Evolutionary conservation across 163 green algal species (phyloP).

Genomic region (Scenedesmus sp.): DNA sequence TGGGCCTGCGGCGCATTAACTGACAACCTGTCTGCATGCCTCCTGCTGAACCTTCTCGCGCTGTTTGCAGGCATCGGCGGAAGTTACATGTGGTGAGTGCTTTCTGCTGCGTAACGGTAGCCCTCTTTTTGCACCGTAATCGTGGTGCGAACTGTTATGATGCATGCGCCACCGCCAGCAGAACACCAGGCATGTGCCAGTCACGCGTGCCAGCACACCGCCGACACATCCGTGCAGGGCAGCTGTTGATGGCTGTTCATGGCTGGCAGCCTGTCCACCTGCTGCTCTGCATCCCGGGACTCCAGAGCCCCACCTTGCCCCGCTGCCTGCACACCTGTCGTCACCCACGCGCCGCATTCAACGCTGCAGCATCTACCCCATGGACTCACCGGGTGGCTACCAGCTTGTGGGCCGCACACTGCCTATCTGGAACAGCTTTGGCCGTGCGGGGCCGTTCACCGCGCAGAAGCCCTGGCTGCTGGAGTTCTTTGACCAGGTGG

Average conservation of each 20-base stretch:
- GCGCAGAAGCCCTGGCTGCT: slow-evolving; percentile 87
- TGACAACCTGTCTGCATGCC: not conserved
- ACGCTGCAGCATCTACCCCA: slow-evolving; percentile 79
- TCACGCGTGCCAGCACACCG: no score
- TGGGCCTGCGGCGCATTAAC: not conserved
- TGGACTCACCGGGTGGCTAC: slow-evolving; percentile 89
- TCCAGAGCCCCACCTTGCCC: no score
- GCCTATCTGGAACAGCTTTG: slow-evolving; percentile 93
- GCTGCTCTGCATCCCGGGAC: slow-evolving; percentile 24
- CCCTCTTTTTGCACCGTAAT: no score
- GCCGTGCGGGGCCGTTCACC: slow-evolving; percentile 79
- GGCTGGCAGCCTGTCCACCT: not conserved
- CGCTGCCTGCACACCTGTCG: no score
- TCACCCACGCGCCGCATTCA: no score
- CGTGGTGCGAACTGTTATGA: no score
- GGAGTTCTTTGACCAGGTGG: slow-evolving; percentile 89
- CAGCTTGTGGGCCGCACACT: slow-evolving; percentile 91
- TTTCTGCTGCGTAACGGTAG: not conserved
- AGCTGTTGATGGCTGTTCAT: no score
- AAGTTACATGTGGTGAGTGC: slow-evolving; percentile 77
- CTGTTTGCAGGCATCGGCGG: slow-evolving; percentile 37
- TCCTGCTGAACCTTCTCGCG: not conserved
- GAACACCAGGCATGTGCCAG: not conserved
- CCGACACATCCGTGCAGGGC: not conserved
- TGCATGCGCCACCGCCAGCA: no score